Conservation (phyloP, 768 basidiomycete species). For the Termitomyces sp. region DNA sequence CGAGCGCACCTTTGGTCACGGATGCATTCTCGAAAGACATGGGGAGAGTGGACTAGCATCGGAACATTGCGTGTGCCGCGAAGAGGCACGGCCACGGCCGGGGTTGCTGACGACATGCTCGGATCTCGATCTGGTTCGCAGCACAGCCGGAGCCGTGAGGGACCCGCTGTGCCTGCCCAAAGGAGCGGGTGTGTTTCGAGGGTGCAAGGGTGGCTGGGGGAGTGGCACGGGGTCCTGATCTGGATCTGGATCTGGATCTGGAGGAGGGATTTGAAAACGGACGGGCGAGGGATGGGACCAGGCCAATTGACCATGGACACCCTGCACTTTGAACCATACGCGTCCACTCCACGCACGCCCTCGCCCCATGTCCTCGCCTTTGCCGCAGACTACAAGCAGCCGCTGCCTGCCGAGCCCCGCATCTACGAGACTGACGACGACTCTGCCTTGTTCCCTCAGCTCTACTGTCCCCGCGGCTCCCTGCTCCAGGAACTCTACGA, state of each 20-base stretch:
- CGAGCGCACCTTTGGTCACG: slow-evolving; percentile 77
- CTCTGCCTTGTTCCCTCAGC: too few relatives aligned
- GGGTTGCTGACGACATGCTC: too few relatives aligned
- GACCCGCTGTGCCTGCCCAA: too few relatives aligned
- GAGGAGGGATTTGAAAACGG: background rate
- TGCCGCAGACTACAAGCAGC: slow-evolving; percentile 18
- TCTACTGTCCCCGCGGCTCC: slow-evolving; percentile 31
- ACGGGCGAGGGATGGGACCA: background rate
- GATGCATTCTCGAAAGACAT: slow-evolving; percentile 84
- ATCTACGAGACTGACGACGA: slow-evolving; percentile 44
- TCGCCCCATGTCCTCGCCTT: slow-evolving; percentile 48
- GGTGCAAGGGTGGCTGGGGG: slow-evolving; percentile 24
- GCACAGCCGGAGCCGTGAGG: too few relatives aligned
- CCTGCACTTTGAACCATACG: slow-evolving; percentile 50
- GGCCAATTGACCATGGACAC: background rate
- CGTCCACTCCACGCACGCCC: slow-evolving; percentile 70
- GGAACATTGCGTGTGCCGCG: too few relatives aligned
- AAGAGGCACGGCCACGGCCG: too few relatives aligned
- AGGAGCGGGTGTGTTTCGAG: slow-evolving; percentile 23
- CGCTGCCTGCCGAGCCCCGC: slow-evolving; percentile 33
- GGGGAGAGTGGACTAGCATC: background rate
- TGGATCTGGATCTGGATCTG: too few relatives aligned
- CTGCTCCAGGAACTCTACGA: slow-evolving; percentile 74
- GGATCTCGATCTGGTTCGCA: too few relatives aligned
- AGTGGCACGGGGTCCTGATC: slow-evolving; percentile 14